Percentiles rank a stretch among this genome's conserved stretches.
Conservation (phyloP, 345 rosid species). For the Populus nigra region DNA sequence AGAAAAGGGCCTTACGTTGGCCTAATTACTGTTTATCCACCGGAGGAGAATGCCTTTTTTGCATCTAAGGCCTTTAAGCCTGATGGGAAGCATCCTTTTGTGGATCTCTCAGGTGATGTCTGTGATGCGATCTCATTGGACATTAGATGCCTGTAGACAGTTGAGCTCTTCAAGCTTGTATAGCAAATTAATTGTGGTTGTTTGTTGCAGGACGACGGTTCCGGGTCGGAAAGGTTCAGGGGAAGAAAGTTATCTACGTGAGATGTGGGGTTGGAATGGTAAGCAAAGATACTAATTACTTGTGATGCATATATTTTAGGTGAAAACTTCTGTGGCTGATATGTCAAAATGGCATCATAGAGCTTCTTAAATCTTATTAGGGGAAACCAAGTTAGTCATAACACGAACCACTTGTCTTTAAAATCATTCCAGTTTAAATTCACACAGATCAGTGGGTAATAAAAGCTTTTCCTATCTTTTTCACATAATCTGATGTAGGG, state of each 20-base stretch:
- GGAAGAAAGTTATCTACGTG: slow-evolving; percentile 45
- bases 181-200: neutral
- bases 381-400: too few relatives aligned
- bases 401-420: too few relatives aligned
- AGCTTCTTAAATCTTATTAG: too few relatives aligned
- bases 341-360: too few relatives aligned
- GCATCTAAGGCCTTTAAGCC: slow-evolving; percentile 35
- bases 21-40: slow-evolving; percentile 40
- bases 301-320: too few relatives aligned
- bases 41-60: slow-evolving; percentile 43
- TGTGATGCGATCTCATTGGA: neutral
- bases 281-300: neutral
- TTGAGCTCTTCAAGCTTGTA: too few relatives aligned
- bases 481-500: too few relatives aligned
- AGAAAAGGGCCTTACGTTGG: slow-evolving; percentile 44
- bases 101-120: slow-evolving; percentile 44
- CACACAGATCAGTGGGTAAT: too few relatives aligned
- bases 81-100: slow-evolving; percentile 26
- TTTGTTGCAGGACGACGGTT: slow-evolving; percentile 42
- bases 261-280: slow-evolving; percentile 65
- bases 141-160: too few relatives aligned
- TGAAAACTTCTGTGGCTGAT: too few relatives aligned
- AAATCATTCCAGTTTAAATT: too few relatives aligned
- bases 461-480: too few relatives aligned
- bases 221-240: slow-evolving; percentile 39